Evolutionary conservation across 306 rosid genomes (phyloP).

Genomic region (Quillaja saponaria): DNA sequence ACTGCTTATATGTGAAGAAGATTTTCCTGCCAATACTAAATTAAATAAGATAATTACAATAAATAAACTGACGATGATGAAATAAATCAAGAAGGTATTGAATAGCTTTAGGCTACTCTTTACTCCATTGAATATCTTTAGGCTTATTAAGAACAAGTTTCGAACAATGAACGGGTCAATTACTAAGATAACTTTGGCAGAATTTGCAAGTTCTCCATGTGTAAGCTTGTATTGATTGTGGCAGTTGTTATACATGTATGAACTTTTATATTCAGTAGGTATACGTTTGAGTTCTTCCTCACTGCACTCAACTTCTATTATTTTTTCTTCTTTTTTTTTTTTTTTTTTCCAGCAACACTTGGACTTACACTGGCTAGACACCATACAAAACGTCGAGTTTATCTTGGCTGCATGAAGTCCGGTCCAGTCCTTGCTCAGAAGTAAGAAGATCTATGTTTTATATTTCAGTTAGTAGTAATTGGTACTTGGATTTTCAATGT

Average conservation of each 20-base stretch:
- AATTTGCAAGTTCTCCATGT: background rate
- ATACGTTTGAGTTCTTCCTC: slow-evolving; percentile 18
- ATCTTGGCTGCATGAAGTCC: slow-evolving; percentile 94
- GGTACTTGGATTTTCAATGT: slow-evolving; percentile 27
- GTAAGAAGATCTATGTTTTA: slow-evolving; percentile 46
- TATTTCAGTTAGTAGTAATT: slow-evolving; percentile 4
- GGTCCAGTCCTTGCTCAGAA: slow-evolving; percentile 87
- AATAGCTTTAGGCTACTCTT: background rate
- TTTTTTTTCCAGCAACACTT: slow-evolving; percentile 58
- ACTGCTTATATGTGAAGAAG: background rate
- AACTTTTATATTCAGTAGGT: slow-evolving; percentile 2
- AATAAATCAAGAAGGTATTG: background rate
- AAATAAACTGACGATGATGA: background rate
- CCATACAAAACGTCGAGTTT: slow-evolving; percentile 65
- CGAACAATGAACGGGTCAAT: background rate
- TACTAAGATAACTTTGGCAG: background rate
- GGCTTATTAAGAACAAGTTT: background rate
- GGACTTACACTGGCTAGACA: slow-evolving; percentile 57
- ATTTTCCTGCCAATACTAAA: background rate
- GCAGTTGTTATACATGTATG: slow-evolving; percentile 5
- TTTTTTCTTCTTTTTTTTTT: too few species aligned
- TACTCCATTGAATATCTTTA: background rate
- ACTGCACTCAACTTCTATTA: slow-evolving; percentile 14
- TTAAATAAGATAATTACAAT: background rate
- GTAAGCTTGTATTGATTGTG: slow-evolving; percentile 7